A percentile compares a stretch with the other conserved stretches of the same genome.
phyloP scores from a whole-genome alignment of 129 eudicot species.

The Arctium minus region DNA sequence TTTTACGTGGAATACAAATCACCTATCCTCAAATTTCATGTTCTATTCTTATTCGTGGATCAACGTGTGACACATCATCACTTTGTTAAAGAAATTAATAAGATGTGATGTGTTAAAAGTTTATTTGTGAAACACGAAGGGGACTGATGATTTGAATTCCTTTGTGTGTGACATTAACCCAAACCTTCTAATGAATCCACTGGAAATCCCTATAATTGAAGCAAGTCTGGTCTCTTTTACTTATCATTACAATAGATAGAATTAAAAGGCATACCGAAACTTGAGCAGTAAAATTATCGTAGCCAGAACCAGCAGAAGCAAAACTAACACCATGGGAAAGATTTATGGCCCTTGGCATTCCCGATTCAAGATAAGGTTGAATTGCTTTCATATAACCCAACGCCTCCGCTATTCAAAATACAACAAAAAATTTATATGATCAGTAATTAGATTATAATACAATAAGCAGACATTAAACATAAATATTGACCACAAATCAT shows the following conservation, averaged over 20 bases:
- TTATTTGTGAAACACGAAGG: too few relatives aligned
- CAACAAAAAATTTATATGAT: background rate
- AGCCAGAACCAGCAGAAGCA: slow-evolving; percentile 56
- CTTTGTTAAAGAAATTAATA: too few relatives aligned
- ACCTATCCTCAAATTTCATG: too few relatives aligned
- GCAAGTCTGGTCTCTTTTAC: background rate
- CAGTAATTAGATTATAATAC: background rate
- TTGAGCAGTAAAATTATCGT: slow-evolving; percentile 52
- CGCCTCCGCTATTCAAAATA: slow-evolving; percentile 42
- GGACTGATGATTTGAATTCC: too few relatives aligned
- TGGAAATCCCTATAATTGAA: background rate
- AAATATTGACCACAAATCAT: background rate
- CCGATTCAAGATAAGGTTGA: slow-evolving; percentile 39
- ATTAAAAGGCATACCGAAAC: slow-evolving; percentile 30
- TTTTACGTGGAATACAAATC: too few relatives aligned
- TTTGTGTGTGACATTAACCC: too few relatives aligned
- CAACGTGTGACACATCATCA: too few relatives aligned
- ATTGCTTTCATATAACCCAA: slow-evolving; percentile 36
- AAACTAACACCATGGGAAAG: slow-evolving; percentile 55
- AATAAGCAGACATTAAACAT: background rate
- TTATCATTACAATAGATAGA: background rate
- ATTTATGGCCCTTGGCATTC: slow-evolving; percentile 16
- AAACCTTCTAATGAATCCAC: background rate
- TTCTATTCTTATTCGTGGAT: too few relatives aligned
- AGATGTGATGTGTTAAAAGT: too few relatives aligned